Conservation (phyloP, 108 stramenopile species). For the Fistulifera pelliculosa region DNA sequence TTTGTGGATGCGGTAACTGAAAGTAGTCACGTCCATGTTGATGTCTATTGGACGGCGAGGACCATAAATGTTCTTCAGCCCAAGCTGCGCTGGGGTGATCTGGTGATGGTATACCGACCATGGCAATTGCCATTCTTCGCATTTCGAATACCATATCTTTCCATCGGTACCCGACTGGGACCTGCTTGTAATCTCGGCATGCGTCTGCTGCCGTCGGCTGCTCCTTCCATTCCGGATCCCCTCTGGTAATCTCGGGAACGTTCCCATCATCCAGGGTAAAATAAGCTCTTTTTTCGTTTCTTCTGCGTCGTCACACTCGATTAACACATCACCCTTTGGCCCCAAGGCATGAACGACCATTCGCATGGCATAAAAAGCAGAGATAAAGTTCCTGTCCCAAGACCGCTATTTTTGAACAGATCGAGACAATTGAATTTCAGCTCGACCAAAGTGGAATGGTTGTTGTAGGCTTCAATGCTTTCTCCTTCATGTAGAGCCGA, state of each 20-base stretch:
- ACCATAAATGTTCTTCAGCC: background rate
- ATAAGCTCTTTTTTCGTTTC: background rate
- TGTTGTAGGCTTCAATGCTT: too few species aligned
- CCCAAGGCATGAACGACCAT: constrained; percentile 4
- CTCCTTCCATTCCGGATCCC: background rate
- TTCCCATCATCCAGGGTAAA: constrained; percentile 7
- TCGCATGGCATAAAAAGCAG: constrained; percentile 4
- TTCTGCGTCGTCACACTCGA: constrained; percentile 3
- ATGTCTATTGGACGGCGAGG: background rate
- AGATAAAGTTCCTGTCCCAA: constrained; percentile 8
- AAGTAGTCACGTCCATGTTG: background rate
- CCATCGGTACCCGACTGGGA: background rate
- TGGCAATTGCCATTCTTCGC: constrained; percentile 4
- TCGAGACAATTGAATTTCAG: constrained; percentile 2
- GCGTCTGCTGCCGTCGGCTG: background rate
- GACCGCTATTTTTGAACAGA: constrained; percentile 1
- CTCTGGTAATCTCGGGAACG: constrained; percentile 1
- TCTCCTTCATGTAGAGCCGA: too few species aligned
- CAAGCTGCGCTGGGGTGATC: constrained; percentile 5
- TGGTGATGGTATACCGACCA: constrained; percentile 8
- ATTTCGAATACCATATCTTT: constrained; percentile 5
- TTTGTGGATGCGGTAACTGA: background rate
- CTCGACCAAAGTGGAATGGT: background rate
- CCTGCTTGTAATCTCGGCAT: background rate
- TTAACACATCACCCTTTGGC: constrained; percentile 3